phyloP scores from a whole-genome alignment of 495 filamentous ascomycete genomes.

The Neurospora sp. region DNA sequence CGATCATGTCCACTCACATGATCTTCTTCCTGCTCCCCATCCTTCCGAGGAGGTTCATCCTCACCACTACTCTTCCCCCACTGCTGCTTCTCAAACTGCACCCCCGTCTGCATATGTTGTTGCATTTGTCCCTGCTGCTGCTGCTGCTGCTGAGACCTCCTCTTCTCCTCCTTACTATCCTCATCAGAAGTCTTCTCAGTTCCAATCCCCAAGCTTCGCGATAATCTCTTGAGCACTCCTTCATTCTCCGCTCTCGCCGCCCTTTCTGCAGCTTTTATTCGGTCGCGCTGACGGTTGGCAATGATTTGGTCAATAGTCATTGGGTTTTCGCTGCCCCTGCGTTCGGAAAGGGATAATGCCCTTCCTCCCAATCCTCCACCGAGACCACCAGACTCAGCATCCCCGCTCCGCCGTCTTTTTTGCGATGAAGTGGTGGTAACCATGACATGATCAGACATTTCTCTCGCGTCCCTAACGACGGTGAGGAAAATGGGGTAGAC shows the following conservation, averaged over 20 bases:
- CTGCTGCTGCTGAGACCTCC: not conserved
- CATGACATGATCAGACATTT: slow-evolving; percentile 22
- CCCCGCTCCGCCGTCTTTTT: not conserved
- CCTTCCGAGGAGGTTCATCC: not conserved
- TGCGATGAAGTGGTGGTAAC: not conserved
- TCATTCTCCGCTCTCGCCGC: not conserved
- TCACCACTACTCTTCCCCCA: not conserved
- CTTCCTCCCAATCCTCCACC: not conserved
- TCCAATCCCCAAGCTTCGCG: not conserved
- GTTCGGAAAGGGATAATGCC: not conserved
- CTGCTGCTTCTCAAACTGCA: not conserved
- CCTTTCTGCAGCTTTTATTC: not conserved
- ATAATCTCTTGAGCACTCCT: not conserved
- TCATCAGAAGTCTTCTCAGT: not conserved
- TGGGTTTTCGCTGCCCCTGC: not conserved
- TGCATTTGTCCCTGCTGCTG: not conserved
- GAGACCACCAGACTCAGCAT: not conserved
- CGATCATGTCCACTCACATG: not conserved
- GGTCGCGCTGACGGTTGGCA: not conserved
- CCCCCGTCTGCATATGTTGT: not conserved
- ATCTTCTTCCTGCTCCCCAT: not conserved
- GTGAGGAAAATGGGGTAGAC: slow-evolving; percentile 30
- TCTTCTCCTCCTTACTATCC: not conserved
- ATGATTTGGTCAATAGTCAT: not conserved
- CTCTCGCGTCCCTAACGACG: slow-evolving; percentile 25